A percentile compares a stretch with the other conserved stretches of the same genome.
Conservation (phyloP, 2,329 filamentous ascomycete species). For the Periconia macrospinosa region DNA sequence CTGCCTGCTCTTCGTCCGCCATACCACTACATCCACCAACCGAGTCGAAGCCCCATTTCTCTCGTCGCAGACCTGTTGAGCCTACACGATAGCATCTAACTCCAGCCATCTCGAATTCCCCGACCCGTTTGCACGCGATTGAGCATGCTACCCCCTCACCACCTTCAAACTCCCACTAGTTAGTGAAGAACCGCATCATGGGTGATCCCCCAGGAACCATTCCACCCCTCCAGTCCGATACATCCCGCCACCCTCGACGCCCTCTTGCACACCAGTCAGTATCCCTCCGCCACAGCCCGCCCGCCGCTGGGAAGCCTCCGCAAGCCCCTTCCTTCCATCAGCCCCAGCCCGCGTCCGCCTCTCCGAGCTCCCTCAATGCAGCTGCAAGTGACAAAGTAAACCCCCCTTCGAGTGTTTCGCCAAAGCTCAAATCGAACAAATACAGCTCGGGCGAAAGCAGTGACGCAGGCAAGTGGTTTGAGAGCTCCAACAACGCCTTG, state of each 20-base stretch:
- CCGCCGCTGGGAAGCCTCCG: conserved; percentile 8
- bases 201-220: conserved; percentile 16
- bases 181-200: conserved; percentile 8
- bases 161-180: conserved; percentile 3
- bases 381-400: conserved; percentile 40
- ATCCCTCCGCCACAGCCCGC: conserved; percentile 47
- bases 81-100: neutral
- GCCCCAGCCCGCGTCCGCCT: conserved; percentile 9
- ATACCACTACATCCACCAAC: no score
- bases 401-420: conserved; percentile 46
- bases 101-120: neutral
- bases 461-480: conserved; percentile 56
- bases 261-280: conserved; percentile 50
- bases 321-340: conserved; percentile 4
- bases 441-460: conserved; percentile 55
- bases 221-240: conserved; percentile 6
- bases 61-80: no score
- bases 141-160: conserved; percentile 15
- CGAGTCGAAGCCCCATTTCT: no score
- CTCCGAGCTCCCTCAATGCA: conserved; percentile 24
- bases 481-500: conserved; percentile 52
- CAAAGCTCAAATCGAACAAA: conserved; percentile 35
- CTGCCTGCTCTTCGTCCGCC: no score
- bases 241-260: conserved; percentile 41
- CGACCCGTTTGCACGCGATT: neutral